These are phyloP conservation scores for Candida hungchunana DNA, from an alignment of 805 yeast genomes.

Conservation along the genomic window DNA sequence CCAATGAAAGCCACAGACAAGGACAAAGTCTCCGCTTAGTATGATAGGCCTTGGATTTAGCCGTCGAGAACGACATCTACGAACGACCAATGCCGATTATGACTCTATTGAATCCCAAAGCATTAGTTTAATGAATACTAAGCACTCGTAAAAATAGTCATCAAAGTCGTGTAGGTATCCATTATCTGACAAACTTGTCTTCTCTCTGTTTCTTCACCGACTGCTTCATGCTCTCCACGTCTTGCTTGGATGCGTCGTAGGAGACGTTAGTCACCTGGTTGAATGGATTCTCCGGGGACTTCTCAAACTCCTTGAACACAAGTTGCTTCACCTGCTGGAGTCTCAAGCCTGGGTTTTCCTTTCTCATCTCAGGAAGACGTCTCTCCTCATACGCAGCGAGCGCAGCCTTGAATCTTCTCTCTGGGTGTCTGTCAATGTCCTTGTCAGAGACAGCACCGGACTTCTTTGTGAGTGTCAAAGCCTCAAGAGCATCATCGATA, in stretches of 20 bases:
- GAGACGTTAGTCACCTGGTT: slow-evolving; percentile 60
- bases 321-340: slow-evolving; percentile 74
- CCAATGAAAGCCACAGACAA: too few species aligned
- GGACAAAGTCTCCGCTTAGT: too few species aligned
- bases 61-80: too few species aligned
- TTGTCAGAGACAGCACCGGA: slow-evolving; percentile 53
- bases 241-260: slow-evolving; percentile 58
- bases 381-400: slow-evolving; percentile 64
- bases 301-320: slow-evolving; percentile 75
- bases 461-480: slow-evolving; percentile 59
- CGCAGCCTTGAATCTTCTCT: slow-evolving; percentile 83
- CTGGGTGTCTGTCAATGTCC: slow-evolving; percentile 82
- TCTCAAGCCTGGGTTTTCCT: slow-evolving; percentile 77
- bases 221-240: slow-evolving; percentile 41
- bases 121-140: too few species aligned
- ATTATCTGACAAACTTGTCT: slow-evolving; percentile 17
- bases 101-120: too few species aligned
- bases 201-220: slow-evolving; percentile 50
- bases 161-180: too few species aligned
- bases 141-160: too few species aligned
- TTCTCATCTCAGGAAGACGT: slow-evolving; percentile 65
- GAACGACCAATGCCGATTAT: too few species aligned
- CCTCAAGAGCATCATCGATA: slow-evolving; percentile 74
- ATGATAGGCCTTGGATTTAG: too few species aligned
- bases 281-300: slow-evolving; percentile 78